Evolutionary conservation across 2,329 filamentous ascomycete species (phyloP), one percentile per base, ranked within the genome.

Genomic region (Fusarium chaquense): DNA sequence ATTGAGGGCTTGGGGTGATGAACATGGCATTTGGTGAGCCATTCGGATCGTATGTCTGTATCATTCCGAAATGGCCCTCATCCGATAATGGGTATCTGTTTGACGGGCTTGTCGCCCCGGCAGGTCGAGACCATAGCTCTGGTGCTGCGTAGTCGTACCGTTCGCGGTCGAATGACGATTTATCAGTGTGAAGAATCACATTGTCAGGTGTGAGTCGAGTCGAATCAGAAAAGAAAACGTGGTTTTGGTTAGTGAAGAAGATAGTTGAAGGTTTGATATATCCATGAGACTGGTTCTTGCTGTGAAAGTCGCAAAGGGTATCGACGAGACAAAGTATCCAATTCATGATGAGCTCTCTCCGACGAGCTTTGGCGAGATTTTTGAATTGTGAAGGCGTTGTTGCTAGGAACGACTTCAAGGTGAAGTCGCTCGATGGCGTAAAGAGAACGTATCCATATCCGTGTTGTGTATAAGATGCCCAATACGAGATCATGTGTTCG

Each of bases 281-380:
- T 24, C 87, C 86, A 72, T 94, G 91, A 4, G 86, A 86, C 26
- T 88, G 84, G 2, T 89, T 88, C 49, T 85, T 85, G 66, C 84
- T 85, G 75, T 94, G 91, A 4, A 94, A 80, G 66, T 86, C 91
- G 55, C 89, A 87, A 18, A 93, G 75, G 2, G 90, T 89, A 76
- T 93, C 90, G 41, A 86, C 84, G 6, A 94, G 83, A 76, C 91
- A 94, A 73, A 91, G 88, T 73, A 93, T 87, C 91, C 91, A 94
- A 76, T 92, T 90, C 75, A 93, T 82, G 7, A 93, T 77, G 18
- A 91, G 80, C 46, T 83, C 81, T 35, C 89, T 84, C 28, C 90
- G 84, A 41, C 87, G 84, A 52, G 83, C 81, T 75, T 92, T 91
- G 5, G 86, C 73, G 13, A 93, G 77, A 54, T 85, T 86, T 72